phyloP scores from a whole-genome alignment of 2,329 filamentous ascomycete species.

The Penicillium sp. region DNA sequence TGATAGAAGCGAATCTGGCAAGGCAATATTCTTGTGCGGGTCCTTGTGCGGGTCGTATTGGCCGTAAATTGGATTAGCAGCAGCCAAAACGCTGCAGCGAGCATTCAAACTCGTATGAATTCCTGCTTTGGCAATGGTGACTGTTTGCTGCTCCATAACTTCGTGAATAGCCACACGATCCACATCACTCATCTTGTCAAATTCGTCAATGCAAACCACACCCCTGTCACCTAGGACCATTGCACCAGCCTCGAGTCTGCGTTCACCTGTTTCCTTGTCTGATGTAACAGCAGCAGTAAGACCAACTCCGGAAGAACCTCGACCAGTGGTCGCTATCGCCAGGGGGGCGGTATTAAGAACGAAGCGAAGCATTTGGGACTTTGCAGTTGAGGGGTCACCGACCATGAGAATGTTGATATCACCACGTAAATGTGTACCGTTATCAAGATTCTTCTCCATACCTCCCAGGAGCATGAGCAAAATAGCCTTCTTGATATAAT shows the following conservation, averaged over 20 bases:
- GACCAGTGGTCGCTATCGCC: constrained; percentile 95
- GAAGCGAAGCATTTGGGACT: constrained; percentile 96
- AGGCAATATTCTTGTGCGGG: constrained; percentile 96
- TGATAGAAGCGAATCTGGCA: constrained; percentile 93
- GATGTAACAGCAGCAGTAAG: constrained; percentile 94
- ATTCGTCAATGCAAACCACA: constrained; percentile 98
- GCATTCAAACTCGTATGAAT: constrained; percentile 98
- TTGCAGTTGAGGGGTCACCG: constrained; percentile 96
- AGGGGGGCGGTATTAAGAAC: constrained; percentile 96
- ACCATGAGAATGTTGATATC: constrained; percentile 99
- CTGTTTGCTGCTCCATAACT: constrained; percentile 99
- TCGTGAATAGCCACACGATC: constrained; percentile 98
- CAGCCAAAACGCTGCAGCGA: constrained; percentile 93
- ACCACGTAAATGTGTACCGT: constrained; percentile 95
- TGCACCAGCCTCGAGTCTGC: constrained; percentile 91
- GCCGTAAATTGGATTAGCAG: constrained; percentile 96
- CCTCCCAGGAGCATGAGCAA: constrained; percentile 92
- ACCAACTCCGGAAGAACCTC: constrained; percentile 96
- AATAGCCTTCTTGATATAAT: constrained; percentile 97
- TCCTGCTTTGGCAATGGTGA: constrained; percentile 97
- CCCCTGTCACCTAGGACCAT: constrained; percentile 98
- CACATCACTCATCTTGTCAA: constrained; percentile 99
- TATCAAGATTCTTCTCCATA: constrained; percentile 98
- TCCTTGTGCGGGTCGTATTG: constrained; percentile 99
- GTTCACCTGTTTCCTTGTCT: constrained; percentile 96